Evolutionary conservation across 495 filamentous ascomycete species (phyloP), one percentile per base, ranked within the genome.

Genomic region (Bombardia bombarda): DNA sequence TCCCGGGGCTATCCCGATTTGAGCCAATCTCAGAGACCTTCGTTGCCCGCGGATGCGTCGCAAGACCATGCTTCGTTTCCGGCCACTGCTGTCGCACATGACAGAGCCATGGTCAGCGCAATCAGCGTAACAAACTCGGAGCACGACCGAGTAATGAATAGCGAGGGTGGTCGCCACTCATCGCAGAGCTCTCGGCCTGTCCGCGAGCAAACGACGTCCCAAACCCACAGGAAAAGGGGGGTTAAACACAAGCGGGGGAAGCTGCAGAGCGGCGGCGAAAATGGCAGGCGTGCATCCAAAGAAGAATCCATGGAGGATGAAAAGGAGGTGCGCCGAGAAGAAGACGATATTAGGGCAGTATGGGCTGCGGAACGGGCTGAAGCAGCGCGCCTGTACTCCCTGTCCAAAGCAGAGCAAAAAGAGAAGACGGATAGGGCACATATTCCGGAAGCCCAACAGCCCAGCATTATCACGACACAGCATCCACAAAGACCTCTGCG

Each of bases 361-460:
- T 63, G 58, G 60, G 56, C 56, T 22, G 47, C 54, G 32, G 47
- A 59, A 3, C 53, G 56, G 9, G 43, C 10, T 12, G 54, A 52
- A 12, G 37, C 45, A 6, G 46, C 48, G 6, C 46, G 52, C 0
- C 28, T 45, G 26, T 44, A 26, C 12, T 21, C 45, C 6, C 32
- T 35, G 10, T 38, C 47, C 14, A 40, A n/a, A 1, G 38, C 38
- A 17, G 46, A 50, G 1, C 40, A 32, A 12, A 7, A 7, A 4
- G 38, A 17, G 21, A 34, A 9, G 28, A 13, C 12, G 19, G 41
- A 24, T 10, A 21, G 17, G 10, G 25, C 16, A n/a, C 25, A 23
- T 4, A 19, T 26, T 26, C 16, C 38, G 12, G n/a, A n/a, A n/a
- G 3, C 7, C 9, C 38, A 23, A 7, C 22, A 23, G 12, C 20